Evolutionary conservation across 163 green algal species (phyloP).

Genomic region (Volvox carteri): DNA sequence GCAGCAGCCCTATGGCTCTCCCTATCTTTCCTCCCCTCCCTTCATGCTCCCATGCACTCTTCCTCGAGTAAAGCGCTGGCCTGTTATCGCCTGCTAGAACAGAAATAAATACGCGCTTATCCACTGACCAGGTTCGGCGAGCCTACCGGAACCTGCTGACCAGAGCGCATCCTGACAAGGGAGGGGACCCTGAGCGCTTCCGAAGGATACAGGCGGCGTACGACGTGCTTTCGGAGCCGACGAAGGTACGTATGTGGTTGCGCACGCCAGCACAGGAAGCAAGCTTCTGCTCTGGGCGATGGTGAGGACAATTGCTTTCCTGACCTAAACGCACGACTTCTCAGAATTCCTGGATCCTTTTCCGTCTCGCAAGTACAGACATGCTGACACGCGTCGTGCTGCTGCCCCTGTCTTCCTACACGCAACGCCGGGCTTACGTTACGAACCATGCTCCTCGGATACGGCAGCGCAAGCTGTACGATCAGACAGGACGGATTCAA

Average conservation of each 20-base stretch:
- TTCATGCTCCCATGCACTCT: not conserved
- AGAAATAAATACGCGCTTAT: not conserved
- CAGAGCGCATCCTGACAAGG: conserved; percentile 77
- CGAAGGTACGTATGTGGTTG: conserved; percentile 29
- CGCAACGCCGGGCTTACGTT: no score
- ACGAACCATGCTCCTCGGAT: no score
- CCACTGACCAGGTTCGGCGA: conserved; percentile 73
- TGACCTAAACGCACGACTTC: no score
- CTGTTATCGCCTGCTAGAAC: not conserved
- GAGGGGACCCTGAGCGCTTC: conserved; percentile 64
- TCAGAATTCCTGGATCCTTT: no score
- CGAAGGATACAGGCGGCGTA: conserved; percentile 44
- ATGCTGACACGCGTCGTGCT: no score
- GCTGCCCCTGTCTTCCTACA: no score
- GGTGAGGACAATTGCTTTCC: no score
- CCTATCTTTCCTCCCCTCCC: not conserved
- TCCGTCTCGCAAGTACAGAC: no score
- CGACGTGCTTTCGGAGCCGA: conserved; percentile 47
- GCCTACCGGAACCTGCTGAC: conserved; percentile 84
- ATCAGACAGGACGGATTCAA: conserved; percentile 79
- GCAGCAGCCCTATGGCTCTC: not conserved
- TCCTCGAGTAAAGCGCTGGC: not conserved
- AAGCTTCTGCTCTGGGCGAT: no score
- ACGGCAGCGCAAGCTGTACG: conserved; percentile 77
- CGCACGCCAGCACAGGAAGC: no score